phyloP scores from a whole-genome alignment of 371 early-diverging fungal genomes.

The Lichtheimia hyalospora region DNA sequence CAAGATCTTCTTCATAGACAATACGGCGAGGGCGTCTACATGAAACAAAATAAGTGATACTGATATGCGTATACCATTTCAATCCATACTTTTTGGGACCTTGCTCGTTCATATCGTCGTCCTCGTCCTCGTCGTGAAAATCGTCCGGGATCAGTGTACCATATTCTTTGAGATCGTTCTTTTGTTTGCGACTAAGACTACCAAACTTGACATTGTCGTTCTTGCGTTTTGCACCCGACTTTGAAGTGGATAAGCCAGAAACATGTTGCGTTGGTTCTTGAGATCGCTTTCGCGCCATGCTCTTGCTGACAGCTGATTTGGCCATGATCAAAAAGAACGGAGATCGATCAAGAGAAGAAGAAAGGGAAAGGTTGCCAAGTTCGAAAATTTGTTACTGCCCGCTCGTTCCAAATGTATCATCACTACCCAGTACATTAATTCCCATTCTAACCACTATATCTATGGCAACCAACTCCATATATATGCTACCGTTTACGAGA shows the following conservation, averaged over 20 bases:
- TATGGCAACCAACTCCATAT: no score
- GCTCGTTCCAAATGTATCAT: no score
- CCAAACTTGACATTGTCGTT: slow-evolving; percentile 33
- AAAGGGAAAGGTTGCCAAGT: neutral
- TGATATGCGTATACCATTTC: neutral
- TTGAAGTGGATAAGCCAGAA: slow-evolving; percentile 20
- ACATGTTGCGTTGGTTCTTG: slow-evolving; percentile 12
- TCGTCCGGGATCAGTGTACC: slow-evolving; percentile 63
- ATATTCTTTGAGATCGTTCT: slow-evolving; percentile 62
- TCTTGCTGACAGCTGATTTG: slow-evolving; percentile 26
- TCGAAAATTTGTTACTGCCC: neutral
- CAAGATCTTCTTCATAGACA: slow-evolving; percentile 52
- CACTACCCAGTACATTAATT: no score
- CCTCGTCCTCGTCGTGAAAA: slow-evolving; percentile 42
- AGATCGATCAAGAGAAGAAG: neutral
- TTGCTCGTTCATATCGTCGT: slow-evolving; percentile 2
- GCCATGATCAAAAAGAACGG: slow-evolving; percentile 4
- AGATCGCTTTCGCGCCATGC: slow-evolving; percentile 12
- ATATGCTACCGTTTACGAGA: no score
- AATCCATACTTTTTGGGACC: slow-evolving; percentile 8
- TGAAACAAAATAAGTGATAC: neutral
- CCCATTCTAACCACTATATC: no score
- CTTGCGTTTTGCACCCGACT: slow-evolving; percentile 16
- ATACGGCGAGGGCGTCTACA: slow-evolving; percentile 41
- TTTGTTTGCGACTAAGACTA: slow-evolving; percentile 42